Percentiles rank a stretch among this genome's conserved stretches.
These are phyloP conservation scores for Asparagopsis taxiformis DNA, from an alignment of 31 red algal genomes.

Conservation along the genomic window DNA sequence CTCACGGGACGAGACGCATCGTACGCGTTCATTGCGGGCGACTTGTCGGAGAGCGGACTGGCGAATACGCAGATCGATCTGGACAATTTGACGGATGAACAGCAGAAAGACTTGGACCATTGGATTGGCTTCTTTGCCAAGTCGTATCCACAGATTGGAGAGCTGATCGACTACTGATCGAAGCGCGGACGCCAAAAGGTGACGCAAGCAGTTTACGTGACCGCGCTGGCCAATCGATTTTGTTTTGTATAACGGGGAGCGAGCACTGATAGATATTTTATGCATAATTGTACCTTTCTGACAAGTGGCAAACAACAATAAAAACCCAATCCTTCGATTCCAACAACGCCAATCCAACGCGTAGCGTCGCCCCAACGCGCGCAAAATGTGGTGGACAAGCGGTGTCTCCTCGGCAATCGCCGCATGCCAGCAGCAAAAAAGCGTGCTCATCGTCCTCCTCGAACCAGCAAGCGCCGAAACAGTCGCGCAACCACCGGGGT, in stretches of 20 bases:
- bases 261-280: no score
- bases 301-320: no score
- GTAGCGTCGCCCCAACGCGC: no score
- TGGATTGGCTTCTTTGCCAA: conserved; percentile 80
- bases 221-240: no score
- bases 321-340: no score
- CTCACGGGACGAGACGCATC: conserved; percentile 82
- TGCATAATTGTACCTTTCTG: no score
- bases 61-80: background rate
- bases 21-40: conserved; percentile 63
- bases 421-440: conserved; percentile 1
- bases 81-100: conserved; percentile 24
- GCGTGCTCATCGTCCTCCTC: conserved; percentile 9
- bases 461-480: background rate
- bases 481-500: background rate
- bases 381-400: conserved; percentile 5
- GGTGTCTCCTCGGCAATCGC: background rate
- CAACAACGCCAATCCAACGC: no score
- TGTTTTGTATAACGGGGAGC: no score
- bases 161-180: conserved; percentile 30
- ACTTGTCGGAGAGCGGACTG: conserved; percentile 43
- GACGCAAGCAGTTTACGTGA: no score
- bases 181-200: background rate
- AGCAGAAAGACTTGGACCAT: conserved; percentile 46
- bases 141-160: conserved; percentile 61